These are phyloP conservation scores for Paramecium tetraurelia DNA, from an alignment of 73 alveolate species.

Conservation along the genomic window DNA sequence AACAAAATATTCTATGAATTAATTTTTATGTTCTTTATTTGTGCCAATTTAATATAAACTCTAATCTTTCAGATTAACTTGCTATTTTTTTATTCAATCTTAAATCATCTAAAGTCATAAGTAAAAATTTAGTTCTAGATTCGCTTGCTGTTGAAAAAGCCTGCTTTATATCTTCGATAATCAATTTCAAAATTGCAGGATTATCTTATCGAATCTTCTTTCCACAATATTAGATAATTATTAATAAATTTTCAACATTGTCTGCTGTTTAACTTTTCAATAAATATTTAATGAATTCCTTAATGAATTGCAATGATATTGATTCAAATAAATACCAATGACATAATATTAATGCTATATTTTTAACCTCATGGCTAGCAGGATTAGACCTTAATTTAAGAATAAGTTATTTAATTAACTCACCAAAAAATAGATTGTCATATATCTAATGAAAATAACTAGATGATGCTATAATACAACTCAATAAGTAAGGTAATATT, in stretches of 20 bases:
- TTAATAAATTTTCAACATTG: background rate
- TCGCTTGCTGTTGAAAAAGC: background rate
- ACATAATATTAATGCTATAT: background rate
- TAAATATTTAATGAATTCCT: background rate
- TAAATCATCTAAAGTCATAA: constrained; percentile 17
- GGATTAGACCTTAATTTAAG: background rate
- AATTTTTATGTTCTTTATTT: background rate
- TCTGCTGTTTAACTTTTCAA: background rate
- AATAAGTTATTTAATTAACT: background rate
- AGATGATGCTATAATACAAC: constrained; percentile 9
- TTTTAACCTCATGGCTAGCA: background rate
- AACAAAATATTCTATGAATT: background rate
- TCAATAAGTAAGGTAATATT: background rate
- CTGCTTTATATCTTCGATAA: background rate
- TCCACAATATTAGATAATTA: constrained; percentile 38
- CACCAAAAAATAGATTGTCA: constrained; percentile 22
- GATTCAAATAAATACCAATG: constrained; percentile 47
- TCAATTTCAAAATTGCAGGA: constrained; percentile 23
- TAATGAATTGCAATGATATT: constrained; percentile 16
- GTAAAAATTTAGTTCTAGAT: background rate
- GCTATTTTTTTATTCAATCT: constrained; percentile 14
- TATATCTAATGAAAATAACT: constrained; percentile 8
- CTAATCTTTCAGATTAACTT: constrained; percentile 6
- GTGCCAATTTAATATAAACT: constrained; percentile 28
- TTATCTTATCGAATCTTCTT: constrained; percentile 31